A percentile compares a stretch with the other conserved stretches of the same genome.
Evolutionary conservation across 345 rosid genomes (phyloP).

Genomic region (Arabidopsis suecica): DNA sequence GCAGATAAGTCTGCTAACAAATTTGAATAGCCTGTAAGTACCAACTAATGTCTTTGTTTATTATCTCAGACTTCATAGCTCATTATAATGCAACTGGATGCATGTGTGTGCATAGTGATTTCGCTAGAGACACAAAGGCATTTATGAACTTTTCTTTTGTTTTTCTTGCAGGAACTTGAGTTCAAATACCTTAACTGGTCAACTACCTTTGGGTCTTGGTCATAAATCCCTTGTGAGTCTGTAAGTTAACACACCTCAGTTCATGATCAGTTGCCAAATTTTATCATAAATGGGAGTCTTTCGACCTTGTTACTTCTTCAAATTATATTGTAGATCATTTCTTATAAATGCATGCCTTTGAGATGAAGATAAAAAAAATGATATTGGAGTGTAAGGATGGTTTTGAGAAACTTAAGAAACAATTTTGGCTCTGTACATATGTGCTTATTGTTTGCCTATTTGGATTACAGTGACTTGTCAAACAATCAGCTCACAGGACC

Average conservation of each 20-base stretch:
- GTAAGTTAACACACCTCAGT: conserved; percentile 58
- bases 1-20: conserved; percentile 72
- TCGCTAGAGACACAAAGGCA: neutral
- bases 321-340: conserved; percentile 9
- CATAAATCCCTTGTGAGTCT: conserved; percentile 67
- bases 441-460: conserved; percentile 33
- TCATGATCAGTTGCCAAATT: conserved; percentile 22
- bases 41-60: conserved; percentile 34
- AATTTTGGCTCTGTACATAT: neutral
- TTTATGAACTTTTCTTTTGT: conserved; percentile 12
- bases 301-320: conserved; percentile 14
- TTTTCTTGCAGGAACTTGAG: conserved; percentile 73
- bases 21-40: conserved; percentile 93
- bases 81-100: conserved; percentile 3
- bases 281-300: conserved; percentile 13
- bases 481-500: conserved; percentile 78
- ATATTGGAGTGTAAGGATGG: conserved; percentile 16
- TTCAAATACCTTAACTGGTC: conserved; percentile 72
- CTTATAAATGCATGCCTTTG: neutral
- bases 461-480: conserved; percentile 76
- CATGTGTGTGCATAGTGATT: conserved; percentile 6
- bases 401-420: neutral
- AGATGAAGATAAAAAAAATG: conserved; percentile 11
- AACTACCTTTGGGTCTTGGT: conserved; percentile 79
- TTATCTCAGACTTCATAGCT: conserved; percentile 13